These are phyloP conservation scores for Ligustrum vulgare DNA, from an alignment of 257 asterid species.

Conservation along the genomic window DNA sequence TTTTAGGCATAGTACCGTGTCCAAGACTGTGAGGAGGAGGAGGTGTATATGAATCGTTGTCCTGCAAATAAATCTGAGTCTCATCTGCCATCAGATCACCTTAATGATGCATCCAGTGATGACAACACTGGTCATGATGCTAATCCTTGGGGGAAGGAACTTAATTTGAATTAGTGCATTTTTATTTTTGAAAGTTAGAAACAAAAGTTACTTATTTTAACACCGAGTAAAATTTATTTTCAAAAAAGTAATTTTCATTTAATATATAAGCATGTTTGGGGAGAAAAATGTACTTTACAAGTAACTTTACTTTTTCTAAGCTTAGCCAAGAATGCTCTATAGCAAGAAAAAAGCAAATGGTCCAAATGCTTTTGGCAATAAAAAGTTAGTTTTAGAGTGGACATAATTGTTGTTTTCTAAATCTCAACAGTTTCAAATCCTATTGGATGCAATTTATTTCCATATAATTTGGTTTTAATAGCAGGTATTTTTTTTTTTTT, in stretches of 20 bases:
- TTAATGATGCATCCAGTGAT: constrained; percentile 53
- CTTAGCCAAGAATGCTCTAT: too few species aligned
- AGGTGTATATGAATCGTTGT: constrained; percentile 58
- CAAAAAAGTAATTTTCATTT: neutral
- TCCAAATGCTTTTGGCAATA: too few species aligned
- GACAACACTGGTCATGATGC: constrained; percentile 33
- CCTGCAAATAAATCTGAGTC: constrained; percentile 49
- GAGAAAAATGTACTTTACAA: neutral
- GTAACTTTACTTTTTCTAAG: too few species aligned
- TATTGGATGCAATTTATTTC: too few species aligned
- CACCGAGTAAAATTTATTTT: neutral
- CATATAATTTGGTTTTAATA: too few species aligned
- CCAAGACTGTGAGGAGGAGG: constrained; percentile 46
- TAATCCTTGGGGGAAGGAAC: constrained; percentile 22
- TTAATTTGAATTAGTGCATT: constrained; percentile 19
- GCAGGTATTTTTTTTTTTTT: too few species aligned
- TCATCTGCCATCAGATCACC: constrained; percentile 51
- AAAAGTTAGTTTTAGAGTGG: too few species aligned
- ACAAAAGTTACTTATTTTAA: neutral
- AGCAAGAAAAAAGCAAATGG: too few species aligned
- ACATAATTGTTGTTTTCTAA: too few species aligned
- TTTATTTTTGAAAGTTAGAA: neutral
- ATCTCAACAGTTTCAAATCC: too few species aligned
- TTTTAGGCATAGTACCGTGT: constrained; percentile 26
- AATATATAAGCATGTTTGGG: neutral